Evolutionary conservation across 2,329 filamentous ascomycete species (phyloP), one percentile per base, ranked within the genome.

Genomic region (Alternaria novae-zelandiae): DNA sequence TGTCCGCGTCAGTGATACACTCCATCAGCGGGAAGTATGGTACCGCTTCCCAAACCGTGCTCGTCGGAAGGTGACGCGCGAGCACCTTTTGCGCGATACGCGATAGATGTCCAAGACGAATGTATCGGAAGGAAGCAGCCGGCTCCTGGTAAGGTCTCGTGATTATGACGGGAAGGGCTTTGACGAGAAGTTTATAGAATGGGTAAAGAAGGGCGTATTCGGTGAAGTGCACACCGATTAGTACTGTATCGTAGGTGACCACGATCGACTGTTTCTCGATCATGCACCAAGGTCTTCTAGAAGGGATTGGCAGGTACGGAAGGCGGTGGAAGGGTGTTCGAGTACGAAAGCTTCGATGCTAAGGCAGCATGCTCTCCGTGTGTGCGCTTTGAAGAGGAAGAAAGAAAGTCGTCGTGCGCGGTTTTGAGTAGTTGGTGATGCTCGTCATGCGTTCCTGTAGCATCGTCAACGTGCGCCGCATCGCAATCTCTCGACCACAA

Each of bases 21-120:
- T 23, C 5, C 28, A 51, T n/a, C 6, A 25, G 8, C 17, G 50
- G 61, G 21, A 59, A 32, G 44, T 25, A n/a, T 32, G 65, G 65
- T 11, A 64, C 54, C 23, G 65, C 73, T 0, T 61, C 68, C 6
- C 69, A 71, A n/a, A 67, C 68, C 3, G 71, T 77, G 5, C 63
- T 72, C 23, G 64, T 70, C 65, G 74, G 3, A 72, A 70, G 46
- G 77, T 78, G 74, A 68, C 65, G 15, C 69, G 75, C 25, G 60
- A 66, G 13, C 64, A 70, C 28, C 57, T 69, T 20, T 72, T 73
- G 61, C 69, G 69, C 58, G n/a, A 41, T 78, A 76, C 61, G 73
- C 73, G 6, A 74, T 73, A 43, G 71, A 77, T 54, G 63, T 63
- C 0, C 59, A 74, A 8, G 74, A 73, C 0, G 74, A 77, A 20